These are phyloP conservation scores for Colletotrichum kahawae DNA, from an alignment of 2,329 filamentous ascomycete genomes.

Conservation along the genomic window DNA sequence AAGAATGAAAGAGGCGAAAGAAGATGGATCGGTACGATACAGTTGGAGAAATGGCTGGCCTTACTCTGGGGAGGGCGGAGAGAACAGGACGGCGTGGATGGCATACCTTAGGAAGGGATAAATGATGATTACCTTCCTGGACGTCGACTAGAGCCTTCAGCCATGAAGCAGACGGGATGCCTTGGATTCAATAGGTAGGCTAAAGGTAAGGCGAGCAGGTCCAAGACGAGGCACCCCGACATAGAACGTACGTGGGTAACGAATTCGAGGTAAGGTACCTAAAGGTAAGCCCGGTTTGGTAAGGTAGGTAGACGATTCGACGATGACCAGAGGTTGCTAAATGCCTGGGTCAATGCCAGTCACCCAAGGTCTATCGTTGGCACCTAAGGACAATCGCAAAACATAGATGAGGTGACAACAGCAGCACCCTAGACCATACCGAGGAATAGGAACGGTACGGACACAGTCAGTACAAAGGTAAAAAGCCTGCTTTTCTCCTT, in stretches of 20 bases:
- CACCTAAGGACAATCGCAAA: background rate
- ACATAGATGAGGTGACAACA: background rate
- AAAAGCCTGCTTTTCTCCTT: conserved; percentile 4
- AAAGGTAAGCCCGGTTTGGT: background rate
- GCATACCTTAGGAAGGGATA: background rate
- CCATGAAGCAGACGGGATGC: background rate
- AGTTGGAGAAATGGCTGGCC: background rate
- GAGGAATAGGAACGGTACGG: background rate
- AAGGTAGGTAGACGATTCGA: background rate
- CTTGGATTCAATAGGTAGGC: background rate
- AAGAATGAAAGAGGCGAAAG: background rate
- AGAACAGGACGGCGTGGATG: background rate
- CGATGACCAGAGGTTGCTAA: background rate
- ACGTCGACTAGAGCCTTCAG: background rate
- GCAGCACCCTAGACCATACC: background rate
- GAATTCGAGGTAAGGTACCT: background rate
- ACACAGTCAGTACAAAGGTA: background rate
- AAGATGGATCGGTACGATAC: background rate
- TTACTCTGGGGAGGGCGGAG: background rate
- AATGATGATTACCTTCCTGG: background rate
- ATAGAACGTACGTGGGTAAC: background rate
- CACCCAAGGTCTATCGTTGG: background rate
- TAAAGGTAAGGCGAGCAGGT: background rate
- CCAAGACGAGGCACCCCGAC: background rate
- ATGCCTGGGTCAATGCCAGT: background rate